Conservation (phyloP, 1,139 yeast species). For the Geotrichum cucujoidarum region DNA sequence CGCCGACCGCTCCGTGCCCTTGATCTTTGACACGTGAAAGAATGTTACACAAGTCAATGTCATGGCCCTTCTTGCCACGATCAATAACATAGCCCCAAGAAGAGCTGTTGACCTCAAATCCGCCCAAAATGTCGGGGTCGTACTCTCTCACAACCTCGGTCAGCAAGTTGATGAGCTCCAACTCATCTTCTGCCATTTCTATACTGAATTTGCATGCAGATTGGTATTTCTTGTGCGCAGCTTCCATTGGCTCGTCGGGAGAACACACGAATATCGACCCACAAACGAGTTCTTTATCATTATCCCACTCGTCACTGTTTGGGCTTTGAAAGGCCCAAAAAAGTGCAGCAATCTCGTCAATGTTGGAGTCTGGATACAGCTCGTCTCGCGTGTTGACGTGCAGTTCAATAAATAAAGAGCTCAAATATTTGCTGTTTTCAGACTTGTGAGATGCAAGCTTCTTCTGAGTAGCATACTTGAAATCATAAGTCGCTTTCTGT, state of each 20-base stretch:
- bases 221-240: conserved; percentile 16
- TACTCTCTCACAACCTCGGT: conserved; percentile 51
- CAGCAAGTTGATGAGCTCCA: conserved; percentile 51
- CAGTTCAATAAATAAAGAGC: conserved; percentile 59
- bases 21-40: conserved; percentile 41
- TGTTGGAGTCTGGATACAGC: conserved; percentile 59
- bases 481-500: conserved; percentile 19
- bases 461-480: conserved; percentile 24
- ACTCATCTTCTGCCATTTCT: conserved; percentile 43
- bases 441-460: conserved; percentile 16
- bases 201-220: conserved; percentile 16
- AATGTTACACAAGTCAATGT: conserved; percentile 49
- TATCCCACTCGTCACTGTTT: conserved; percentile 11
- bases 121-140: conserved; percentile 86
- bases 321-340: conserved; percentile 49
- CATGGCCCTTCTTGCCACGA: conserved; percentile 47
- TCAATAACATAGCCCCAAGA: conserved; percentile 92
- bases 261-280: conserved; percentile 28
- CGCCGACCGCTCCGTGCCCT: conserved; percentile 47
- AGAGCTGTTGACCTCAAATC: conserved; percentile 71
- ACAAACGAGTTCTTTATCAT: conserved; percentile 17
- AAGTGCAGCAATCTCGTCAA: conserved; percentile 54
- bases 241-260: conserved; percentile 12
- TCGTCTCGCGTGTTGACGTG: conserved; percentile 53
- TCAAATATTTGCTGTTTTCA: conserved; percentile 42